phyloP scores from a whole-genome alignment of 495 filamentous ascomycete species.

The Annulohypoxylon moriforme region DNA sequence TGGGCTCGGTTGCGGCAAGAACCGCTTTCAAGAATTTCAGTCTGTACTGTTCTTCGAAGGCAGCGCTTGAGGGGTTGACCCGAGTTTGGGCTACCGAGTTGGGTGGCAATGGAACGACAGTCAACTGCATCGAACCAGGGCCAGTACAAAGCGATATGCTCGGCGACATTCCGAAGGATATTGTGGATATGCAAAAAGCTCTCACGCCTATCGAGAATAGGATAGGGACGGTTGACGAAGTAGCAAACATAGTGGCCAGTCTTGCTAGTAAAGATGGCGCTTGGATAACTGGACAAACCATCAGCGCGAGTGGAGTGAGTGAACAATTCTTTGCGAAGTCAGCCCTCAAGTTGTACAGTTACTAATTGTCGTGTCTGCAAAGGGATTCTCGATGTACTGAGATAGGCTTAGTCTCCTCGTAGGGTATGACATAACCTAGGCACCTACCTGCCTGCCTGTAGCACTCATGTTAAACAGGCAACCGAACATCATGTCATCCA shows the following conservation, averaged over 20 bases:
- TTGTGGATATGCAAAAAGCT: slow-evolving; percentile 63
- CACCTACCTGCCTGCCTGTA: too few species aligned
- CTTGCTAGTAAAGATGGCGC: slow-evolving; percentile 59
- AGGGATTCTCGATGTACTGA: slow-evolving; percentile 20
- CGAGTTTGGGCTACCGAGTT: slow-evolving; percentile 72
- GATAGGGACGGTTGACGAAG: slow-evolving; percentile 69
- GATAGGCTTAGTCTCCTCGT: background rate
- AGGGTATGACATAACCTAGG: background rate
- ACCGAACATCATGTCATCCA: background rate
- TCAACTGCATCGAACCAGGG: slow-evolving; percentile 73
- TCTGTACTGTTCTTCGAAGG: slow-evolving; percentile 71
- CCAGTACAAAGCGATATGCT: slow-evolving; percentile 73
- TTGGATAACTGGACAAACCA: slow-evolving; percentile 72
- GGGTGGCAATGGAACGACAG: slow-evolving; percentile 67
- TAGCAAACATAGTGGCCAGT: slow-evolving; percentile 67
- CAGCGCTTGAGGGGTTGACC: slow-evolving; percentile 75
- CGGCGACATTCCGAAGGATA: slow-evolving; percentile 62
- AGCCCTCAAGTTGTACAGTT: background rate
- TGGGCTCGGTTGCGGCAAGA: slow-evolving; percentile 61
- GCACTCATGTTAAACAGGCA: too few species aligned
- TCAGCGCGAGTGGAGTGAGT: slow-evolving; percentile 67
- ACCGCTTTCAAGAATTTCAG: slow-evolving; percentile 50
- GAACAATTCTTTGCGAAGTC: background rate
- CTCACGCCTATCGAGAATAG: slow-evolving; percentile 63
- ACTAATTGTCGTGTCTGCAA: background rate